Conservation (phyloP, 495 filamentous ascomycete species). For the Aspergillus asperescens region DNA sequence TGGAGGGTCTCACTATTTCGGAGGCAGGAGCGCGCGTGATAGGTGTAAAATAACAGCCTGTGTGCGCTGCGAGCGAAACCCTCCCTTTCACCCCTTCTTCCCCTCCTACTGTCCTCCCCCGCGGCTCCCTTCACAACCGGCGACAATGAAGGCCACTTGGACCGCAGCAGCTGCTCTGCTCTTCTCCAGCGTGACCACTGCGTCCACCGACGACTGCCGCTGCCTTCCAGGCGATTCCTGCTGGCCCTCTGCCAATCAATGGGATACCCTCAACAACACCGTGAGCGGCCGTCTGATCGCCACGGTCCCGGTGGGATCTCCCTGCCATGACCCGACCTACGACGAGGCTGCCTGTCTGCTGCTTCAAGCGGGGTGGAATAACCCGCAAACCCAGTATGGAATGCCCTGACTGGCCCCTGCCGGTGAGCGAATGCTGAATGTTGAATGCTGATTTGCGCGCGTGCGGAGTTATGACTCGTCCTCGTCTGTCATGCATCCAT, state of each 20-base stretch:
- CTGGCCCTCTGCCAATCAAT: constrained; percentile 42
- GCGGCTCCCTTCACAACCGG: neutral
- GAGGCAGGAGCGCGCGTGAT: too few relatives aligned
- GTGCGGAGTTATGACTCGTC: constrained; percentile 25
- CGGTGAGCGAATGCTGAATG: neutral
- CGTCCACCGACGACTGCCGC: constrained; percentile 20
- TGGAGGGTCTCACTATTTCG: too few relatives aligned
- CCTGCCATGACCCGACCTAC: constrained; percentile 46
- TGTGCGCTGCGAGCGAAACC: too few relatives aligned
- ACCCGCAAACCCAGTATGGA: constrained; percentile 32
- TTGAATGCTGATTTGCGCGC: neutral
- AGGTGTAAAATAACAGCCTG: too few relatives aligned
- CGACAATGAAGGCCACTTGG: constrained; percentile 29
- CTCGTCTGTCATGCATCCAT: constrained; percentile 41
- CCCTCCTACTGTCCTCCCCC: neutral
- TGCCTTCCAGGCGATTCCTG: constrained; percentile 39
- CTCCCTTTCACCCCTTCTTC: neutral
- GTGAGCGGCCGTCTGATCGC: constrained; percentile 41
- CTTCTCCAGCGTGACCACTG: constrained; percentile 14
- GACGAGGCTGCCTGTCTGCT: constrained; percentile 26
- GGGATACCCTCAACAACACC: constrained; percentile 42
- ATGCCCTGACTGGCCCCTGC: too few relatives aligned
- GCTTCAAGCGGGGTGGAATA: constrained; percentile 26
- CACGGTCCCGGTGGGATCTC: constrained; percentile 39
- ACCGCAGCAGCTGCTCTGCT: constrained; percentile 21